Percentiles rank a stretch among this genome's conserved stretches.
Evolutionary conservation across 495 filamentous ascomycete genomes (phyloP).

Genomic region (Arthonia radiata): DNA sequence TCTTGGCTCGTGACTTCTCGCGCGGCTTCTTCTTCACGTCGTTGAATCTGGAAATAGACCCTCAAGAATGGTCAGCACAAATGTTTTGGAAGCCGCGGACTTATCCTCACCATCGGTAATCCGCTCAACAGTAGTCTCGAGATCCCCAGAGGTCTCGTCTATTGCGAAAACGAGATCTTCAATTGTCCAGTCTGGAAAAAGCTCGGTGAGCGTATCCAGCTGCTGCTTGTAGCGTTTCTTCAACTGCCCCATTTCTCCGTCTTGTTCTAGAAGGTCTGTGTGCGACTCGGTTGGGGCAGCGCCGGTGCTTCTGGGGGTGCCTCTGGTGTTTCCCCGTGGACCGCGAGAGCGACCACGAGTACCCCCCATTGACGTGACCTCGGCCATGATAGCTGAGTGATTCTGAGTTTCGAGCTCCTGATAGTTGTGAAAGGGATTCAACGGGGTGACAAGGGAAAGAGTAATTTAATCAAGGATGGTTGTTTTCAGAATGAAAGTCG

Average conservation of each 20-base stretch:
- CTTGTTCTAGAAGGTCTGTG: constrained; percentile 68
- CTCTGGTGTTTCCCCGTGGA: too few relatives aligned
- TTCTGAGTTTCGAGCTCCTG: too few relatives aligned
- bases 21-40: constrained; percentile 86
- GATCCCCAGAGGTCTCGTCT: constrained; percentile 74
- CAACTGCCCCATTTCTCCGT: constrained; percentile 73
- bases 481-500: too few relatives aligned
- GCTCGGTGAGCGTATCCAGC: constrained; percentile 54
- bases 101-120: constrained; percentile 61
- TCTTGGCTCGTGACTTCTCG: constrained; percentile 59
- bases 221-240: constrained; percentile 64
- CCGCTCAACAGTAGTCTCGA: constrained; percentile 58
- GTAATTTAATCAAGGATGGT: too few relatives aligned
- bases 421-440: too few relatives aligned
- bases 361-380: too few relatives aligned
- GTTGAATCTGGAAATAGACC: constrained; percentile 77
- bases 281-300: too few relatives aligned
- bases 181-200: constrained; percentile 81
- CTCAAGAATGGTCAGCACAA: constrained; percentile 19
- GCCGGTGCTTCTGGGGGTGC: too few relatives aligned
- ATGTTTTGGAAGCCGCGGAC: neutral
- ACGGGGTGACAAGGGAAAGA: too few relatives aligned
- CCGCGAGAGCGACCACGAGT: too few relatives aligned
- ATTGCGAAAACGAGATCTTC: constrained; percentile 79
- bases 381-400: too few relatives aligned